Evolutionary conservation across 805 yeast species (phyloP), one percentile per base, ranked within the genome.

Genomic region (Suhomyces sp.): DNA sequence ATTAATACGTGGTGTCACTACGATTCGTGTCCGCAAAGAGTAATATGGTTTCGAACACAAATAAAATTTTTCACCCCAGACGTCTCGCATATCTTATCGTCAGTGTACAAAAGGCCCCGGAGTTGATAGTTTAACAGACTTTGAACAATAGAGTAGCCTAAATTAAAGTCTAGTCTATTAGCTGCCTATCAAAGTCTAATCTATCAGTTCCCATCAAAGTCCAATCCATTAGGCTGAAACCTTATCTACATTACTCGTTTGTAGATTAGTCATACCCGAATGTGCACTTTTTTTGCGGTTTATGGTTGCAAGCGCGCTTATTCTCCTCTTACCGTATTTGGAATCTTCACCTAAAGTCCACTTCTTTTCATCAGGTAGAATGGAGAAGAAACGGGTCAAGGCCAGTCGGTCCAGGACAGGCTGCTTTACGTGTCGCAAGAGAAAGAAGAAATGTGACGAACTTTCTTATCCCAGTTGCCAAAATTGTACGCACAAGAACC

Each of bases 371-470:
- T 35, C 38, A 48, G 41, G 13, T 38, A 40, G 24, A 26, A 60
- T 51, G 47, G 49, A 56, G 40, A 46, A 41, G 29, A 51, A 44
- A 44, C 54, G 45, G 53, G 47, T 35, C 15, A 60, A 51, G 52
- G 57, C 65, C 9, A 57, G 51, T 10, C 48, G 72, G 46, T 62
- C 69, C 6, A 57, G 72, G 36, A 65, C 69, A 6, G 74, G 74
- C 6, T 70, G 74, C 46, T 56, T 60, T 40, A 66, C 71, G n/a
- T 68, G 72, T 56, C 60, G 71, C 17, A 55, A 54, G 47, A 58
- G 67, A 12, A 63, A 61, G 54, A 67, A 64, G 55, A 68, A 66
- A 55, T 69, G 73, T 57, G 73, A 69, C 54, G 73, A 69, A 55
- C 51, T 49, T 27, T 66, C 63, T 64, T 69, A 65, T 50, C 73